Evolutionary conservation across 2,329 filamentous ascomycete species (phyloP).

Genomic region (Uncinocarpus reesii): DNA sequence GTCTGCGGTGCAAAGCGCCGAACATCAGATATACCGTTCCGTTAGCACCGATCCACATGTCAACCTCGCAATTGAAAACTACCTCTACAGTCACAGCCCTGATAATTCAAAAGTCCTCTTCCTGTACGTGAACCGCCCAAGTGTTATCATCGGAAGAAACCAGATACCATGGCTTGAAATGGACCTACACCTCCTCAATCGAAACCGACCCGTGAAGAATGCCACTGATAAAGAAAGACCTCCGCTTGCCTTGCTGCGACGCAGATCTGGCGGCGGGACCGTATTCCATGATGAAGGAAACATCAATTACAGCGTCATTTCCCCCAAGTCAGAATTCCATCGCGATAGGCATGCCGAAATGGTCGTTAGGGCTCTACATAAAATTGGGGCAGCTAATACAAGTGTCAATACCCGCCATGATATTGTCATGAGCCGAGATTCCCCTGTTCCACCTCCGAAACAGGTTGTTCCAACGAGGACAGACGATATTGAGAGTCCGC

Average conservation of each 20-base stretch:
- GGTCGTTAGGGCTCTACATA: slow-evolving; percentile 71
- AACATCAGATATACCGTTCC: slow-evolving; percentile 60
- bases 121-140: slow-evolving; percentile 77
- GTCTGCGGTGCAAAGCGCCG: too few species aligned
- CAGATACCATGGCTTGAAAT: slow-evolving; percentile 96
- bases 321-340: slow-evolving; percentile 64
- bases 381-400: slow-evolving; percentile 40
- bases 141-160: slow-evolving; percentile 85
- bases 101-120: slow-evolving; percentile 68
- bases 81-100: slow-evolving; percentile 65
- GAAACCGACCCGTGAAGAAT: slow-evolving; percentile 9
- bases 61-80: slow-evolving; percentile 90
- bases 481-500: slow-evolving; percentile 39
- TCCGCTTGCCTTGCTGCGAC: slow-evolving; percentile 58
- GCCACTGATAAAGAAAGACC: slow-evolving; percentile 18
- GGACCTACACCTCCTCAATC: slow-evolving; percentile 54
- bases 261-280: slow-evolving; percentile 78
- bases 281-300: slow-evolving; percentile 93
- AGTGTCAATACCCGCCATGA: slow-evolving; percentile 86
- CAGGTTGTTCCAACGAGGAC: slow-evolving; percentile 23
- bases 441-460: slow-evolving; percentile 16
- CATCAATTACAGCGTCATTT: slow-evolving; percentile 89
- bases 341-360: slow-evolving; percentile 83
- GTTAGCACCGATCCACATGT: slow-evolving; percentile 63
- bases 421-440: slow-evolving; percentile 61